Base-by-base conservation (phyloP, 2,329 filamentous ascomycete genomes). In the Aspergillus quadricinctus region DNA sequence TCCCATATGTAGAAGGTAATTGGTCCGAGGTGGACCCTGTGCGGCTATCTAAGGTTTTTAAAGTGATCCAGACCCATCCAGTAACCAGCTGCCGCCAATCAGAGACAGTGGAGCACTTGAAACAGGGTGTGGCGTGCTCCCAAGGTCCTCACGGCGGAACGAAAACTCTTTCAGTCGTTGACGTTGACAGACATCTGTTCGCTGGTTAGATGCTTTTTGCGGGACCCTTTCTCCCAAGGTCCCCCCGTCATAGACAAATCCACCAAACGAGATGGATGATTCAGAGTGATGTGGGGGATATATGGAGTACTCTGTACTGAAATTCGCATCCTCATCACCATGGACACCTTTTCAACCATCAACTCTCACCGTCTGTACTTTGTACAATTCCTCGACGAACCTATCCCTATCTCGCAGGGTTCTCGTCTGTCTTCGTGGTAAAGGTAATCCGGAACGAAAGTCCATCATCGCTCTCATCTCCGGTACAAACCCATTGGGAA, bases 111-210 rank as follows among this genome's bases (percentile, higher is more conserved):
- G 48, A 52, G 49, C 57, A 53, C 60, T 52, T 14, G 60, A 55
- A 63, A 64, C 57, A 35, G 52, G 52, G 56, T 54, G 58, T 56
- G 58, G 48, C 41, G 21, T 53, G 62, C 64, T 61, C 68, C 57
- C 70, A 72, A 71, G 70, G 70, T 72, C 63, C 70, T 64, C 69
- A 64, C 37, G 8, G 50, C 29, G 10, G 45, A n/a, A 19, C 48
- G 58, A 63, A 62, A 62, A 46, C 21, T 23, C 43, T 46, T 46
- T n/a, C n/a, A 11, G 11, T 17, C 11, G 4, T 23, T 46, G 43
- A 46, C 43, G 8, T n/a, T n/a, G n/a, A n/a, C n/a, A n/a, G n/a
- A n/a, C n/a, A n/a, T 45, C 11, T 21, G 43, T 57, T 51, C 49
- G 27, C 37, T 59, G 28, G 54, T 64, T 67, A 60, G n/a, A n/a